Evolutionary conservation across 495 filamentous ascomycete species (phyloP), one percentile per base, ranked within the genome.

Genomic region (Daldinia bambusicola): DNA sequence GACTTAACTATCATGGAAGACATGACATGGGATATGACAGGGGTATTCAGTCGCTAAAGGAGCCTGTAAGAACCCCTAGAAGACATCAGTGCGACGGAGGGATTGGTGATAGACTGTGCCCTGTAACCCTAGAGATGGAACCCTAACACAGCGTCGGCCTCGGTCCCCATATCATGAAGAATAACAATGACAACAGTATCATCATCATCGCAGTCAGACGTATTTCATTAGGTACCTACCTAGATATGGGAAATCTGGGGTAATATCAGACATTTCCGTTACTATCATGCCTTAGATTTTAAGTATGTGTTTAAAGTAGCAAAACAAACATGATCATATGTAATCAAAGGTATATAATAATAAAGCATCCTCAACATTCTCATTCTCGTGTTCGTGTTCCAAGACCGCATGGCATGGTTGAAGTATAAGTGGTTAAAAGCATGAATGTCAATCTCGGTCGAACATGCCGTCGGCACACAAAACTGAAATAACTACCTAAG

Each of bases 401-500:
- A 71, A 63, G 52, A 59, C 63, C 63, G 63, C 30, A 52, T 45
- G 20, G 63, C 45, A 26, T 26, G 26, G 26, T 26, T 26, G 26
- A 3, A 26, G 26, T 26, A 26, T 51, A 56, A 66, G 58, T 71
- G 65, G 61, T 66, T 62, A 52, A 52, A 56, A 7, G 70, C 70
- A 73, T 69, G 70, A 69, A 66, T 37, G 43, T 36, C 32, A 73
- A 73, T 73, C 66, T 73, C 70, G 70, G 70, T 37, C 70, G 38
- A 69, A 48, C 51, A 61, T 32, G 37, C 60, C 52, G 51, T 55
- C 43, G 40, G 55, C 64, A 55, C 69, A 57, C 70, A 73, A 69
- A 73, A 73, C 53, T 69, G 34, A 69, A 66, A 61, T 0, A 30
- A 48, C 66, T n/a, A n/a, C n/a, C n/a, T n/a, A 55, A 37, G 16